Percentiles rank a stretch among this genome's conserved stretches.
phyloP scores from a whole-genome alignment of 192 early-diverging fungal genomes.

The Coemansia brasiliensis region DNA sequence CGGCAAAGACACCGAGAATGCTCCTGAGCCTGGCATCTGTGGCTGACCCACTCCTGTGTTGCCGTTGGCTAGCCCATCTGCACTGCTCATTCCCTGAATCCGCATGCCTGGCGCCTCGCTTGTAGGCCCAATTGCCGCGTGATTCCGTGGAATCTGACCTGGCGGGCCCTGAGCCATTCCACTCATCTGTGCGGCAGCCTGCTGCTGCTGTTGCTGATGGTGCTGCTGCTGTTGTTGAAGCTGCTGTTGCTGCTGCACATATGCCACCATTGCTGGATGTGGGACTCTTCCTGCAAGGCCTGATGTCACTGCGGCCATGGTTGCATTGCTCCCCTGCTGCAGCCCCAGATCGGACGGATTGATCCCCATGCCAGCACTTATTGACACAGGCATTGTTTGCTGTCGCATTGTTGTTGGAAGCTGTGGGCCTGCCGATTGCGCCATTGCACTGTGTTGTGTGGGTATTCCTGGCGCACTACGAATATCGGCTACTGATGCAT shows the following conservation, averaged over 20 bases:
- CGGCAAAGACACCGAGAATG: background rate
- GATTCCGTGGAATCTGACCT: background rate
- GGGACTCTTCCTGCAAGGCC: constrained; percentile 1
- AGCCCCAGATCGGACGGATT: constrained; percentile 22
- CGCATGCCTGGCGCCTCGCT: background rate
- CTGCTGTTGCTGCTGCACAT: constrained; percentile 15
- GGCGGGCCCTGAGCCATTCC: background rate
- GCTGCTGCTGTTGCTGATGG: constrained; percentile 12
- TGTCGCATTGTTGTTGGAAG: constrained; percentile 1
- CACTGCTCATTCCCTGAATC: background rate
- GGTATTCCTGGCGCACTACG: background rate
- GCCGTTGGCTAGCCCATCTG: background rate
- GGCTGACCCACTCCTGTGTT: background rate
- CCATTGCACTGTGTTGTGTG: constrained; percentile 2
- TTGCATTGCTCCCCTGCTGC: background rate
- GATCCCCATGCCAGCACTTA: background rate
- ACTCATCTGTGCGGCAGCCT: constrained; percentile 3
- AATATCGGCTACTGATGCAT: background rate
- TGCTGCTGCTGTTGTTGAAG: constrained; percentile 16
- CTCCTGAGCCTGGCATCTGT: background rate
- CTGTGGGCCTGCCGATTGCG: background rate
- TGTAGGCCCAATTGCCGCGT: background rate
- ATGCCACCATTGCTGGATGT: constrained; percentile 21
- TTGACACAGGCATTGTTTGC: constrained; percentile 13
- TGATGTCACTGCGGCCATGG: background rate